phyloP scores from a whole-genome alignment of 2,329 filamentous ascomycete genomes.

The Aspergillus fischeri region DNA sequence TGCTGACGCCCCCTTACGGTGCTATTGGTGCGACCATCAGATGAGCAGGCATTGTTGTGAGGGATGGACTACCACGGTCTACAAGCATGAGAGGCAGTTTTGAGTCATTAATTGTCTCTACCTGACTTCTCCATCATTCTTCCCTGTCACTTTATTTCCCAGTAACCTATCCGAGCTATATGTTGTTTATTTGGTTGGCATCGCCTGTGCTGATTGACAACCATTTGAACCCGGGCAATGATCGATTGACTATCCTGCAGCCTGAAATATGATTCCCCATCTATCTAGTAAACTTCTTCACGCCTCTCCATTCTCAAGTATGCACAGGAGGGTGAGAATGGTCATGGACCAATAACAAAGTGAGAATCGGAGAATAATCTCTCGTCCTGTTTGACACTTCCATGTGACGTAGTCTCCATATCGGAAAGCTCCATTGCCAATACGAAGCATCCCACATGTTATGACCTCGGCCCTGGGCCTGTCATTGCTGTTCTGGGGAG shows the following conservation, averaged over 20 bases:
- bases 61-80: slow-evolving; percentile 63
- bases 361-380: background rate
- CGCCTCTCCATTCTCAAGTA: background rate
- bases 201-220: background rate
- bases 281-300: background rate
- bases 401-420: background rate
- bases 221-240: background rate
- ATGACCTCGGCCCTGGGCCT: background rate
- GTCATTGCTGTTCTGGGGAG: background rate
- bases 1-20: slow-evolving; percentile 55
- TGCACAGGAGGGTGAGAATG: background rate
- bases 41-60: slow-evolving; percentile 68
- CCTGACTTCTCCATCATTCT: background rate
- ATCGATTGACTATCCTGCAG: background rate
- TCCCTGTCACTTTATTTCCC: slow-evolving; percentile 3
- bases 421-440: background rate
- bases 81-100: slow-evolving; percentile 56
- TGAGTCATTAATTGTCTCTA: background rate
- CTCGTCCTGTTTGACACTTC: background rate
- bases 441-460: background rate
- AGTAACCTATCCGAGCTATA: slow-evolving; percentile 17
- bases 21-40: slow-evolving; percentile 68
- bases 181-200: background rate
- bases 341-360: background rate
- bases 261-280: background rate